These are phyloP conservation scores for Spathaspora jeffriesii DNA, from an alignment of 1,139 yeast genomes.

Conservation along the genomic window DNA sequence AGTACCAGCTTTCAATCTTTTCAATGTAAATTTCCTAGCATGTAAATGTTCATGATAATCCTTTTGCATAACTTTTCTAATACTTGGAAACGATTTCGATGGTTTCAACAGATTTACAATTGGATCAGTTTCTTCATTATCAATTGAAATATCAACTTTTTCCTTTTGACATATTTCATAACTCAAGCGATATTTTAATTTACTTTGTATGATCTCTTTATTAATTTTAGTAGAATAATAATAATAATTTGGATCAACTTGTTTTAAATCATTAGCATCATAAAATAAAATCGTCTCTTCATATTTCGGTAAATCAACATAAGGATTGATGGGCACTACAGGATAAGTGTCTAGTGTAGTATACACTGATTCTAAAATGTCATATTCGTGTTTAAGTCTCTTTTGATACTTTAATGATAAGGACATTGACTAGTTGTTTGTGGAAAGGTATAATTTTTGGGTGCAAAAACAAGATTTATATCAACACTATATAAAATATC, in stretches of 20 bases:
- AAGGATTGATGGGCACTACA: constrained; percentile 1
- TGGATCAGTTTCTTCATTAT: background rate
- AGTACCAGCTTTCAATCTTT: background rate
- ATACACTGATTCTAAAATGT: background rate
- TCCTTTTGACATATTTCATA: background rate
- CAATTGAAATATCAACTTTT: background rate
- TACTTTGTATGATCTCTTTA: background rate
- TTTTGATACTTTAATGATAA: background rate
- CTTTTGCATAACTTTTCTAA: background rate
- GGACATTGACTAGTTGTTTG: background rate
- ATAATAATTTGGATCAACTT: background rate
- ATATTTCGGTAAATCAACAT: background rate
- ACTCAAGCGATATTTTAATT: background rate
- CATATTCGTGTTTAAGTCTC: background rate
- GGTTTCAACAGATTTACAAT: background rate
- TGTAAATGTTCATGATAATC: background rate
- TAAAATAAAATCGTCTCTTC: constrained; percentile 5
- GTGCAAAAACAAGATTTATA: background rate
- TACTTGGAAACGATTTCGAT: background rate
- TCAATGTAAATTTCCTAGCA: background rate
- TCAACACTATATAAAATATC: background rate
- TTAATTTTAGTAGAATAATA: constrained; percentile 5
- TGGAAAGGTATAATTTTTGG: background rate
- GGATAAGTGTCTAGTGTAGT: background rate
- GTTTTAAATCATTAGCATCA: constrained; percentile 1